Evolutionary conservation across 169 alveolate species (phyloP).

Genomic region (Babesia ovata): DNA sequence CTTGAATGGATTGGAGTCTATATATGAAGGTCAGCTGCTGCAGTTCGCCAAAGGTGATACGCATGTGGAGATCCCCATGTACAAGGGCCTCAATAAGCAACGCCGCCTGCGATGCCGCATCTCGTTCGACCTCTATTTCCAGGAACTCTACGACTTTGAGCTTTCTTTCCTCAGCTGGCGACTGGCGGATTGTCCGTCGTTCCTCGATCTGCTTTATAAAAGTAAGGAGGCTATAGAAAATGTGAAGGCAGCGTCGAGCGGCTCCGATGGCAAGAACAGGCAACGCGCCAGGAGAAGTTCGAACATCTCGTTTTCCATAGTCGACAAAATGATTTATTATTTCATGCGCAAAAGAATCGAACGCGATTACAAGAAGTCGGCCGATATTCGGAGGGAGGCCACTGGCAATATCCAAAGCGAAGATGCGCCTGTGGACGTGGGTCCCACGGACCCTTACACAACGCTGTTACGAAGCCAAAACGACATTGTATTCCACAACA

Average conservation of each 20-base stretch:
- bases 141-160: conserved; percentile 79
- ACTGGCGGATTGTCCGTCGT: conserved; percentile 65
- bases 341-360: conserved; percentile 31
- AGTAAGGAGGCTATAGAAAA: conserved; percentile 14
- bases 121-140: conserved; percentile 74
- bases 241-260: background rate
- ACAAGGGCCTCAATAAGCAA: conserved; percentile 67
- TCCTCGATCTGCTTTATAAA: conserved; percentile 34
- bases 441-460: conserved; percentile 12
- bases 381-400: background rate
- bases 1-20: conserved; percentile 78
- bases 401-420: background rate
- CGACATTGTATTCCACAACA: conserved; percentile 8
- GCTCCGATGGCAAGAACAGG: conserved; percentile 8
- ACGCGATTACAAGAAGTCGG: conserved; percentile 11
- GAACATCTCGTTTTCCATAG: conserved; percentile 30
- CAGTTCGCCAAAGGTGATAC: conserved; percentile 74
- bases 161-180: conserved; percentile 72
- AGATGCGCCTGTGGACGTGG: background rate
- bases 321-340: conserved; percentile 32
- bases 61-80: conserved; percentile 73
- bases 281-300: background rate
- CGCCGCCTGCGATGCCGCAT: conserved; percentile 69
- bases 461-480: conserved; percentile 7
- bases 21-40: conserved; percentile 76